Percentiles rank a stretch among this genome's conserved stretches.
phyloP scores from a whole-genome alignment of 345 rosid genomes.

The Arabis alpina region DNA sequence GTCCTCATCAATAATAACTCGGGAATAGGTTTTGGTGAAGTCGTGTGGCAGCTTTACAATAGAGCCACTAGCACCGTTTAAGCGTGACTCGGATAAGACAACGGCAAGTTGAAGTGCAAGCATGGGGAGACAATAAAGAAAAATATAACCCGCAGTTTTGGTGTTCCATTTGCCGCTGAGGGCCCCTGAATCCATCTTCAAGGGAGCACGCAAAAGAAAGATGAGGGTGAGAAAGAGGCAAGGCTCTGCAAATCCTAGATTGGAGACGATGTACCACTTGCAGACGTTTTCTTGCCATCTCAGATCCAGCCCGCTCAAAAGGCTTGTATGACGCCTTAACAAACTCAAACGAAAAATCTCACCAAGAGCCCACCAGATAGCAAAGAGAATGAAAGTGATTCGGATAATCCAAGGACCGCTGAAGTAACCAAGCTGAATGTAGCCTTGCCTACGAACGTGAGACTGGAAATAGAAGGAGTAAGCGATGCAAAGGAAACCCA shows the following conservation, averaged over 20 bases:
- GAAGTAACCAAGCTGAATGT: constrained; percentile 72
- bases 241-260: constrained; percentile 97
- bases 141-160: constrained; percentile 62
- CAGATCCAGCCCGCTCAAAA: constrained; percentile 56
- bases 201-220: constrained; percentile 89
- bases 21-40: constrained; percentile 63
- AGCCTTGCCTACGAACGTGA: constrained; percentile 62
- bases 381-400: constrained; percentile 61
- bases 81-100: constrained; percentile 64
- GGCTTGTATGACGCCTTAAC: constrained; percentile 62
- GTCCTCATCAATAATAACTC: constrained; percentile 39
- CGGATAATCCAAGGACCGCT: constrained; percentile 93
- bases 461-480: constrained; percentile 82
- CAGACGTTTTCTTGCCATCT: constrained; percentile 90
- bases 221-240: constrained; percentile 84
- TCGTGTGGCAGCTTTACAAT: constrained; percentile 55
- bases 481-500: constrained; percentile 78
- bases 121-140: constrained; percentile 80
- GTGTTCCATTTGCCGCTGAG: constrained; percentile 77
- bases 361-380: constrained; percentile 92
- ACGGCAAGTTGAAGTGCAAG: constrained; percentile 82
- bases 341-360: constrained; percentile 79
- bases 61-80: constrained; percentile 58
- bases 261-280: constrained; percentile 89
- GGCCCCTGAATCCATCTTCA: constrained; percentile 76